Evolutionary conservation across 2,329 filamentous ascomycete species (phyloP), one percentile per base, ranked within the genome.

Genomic region (Colletotrichum eremochloae): DNA sequence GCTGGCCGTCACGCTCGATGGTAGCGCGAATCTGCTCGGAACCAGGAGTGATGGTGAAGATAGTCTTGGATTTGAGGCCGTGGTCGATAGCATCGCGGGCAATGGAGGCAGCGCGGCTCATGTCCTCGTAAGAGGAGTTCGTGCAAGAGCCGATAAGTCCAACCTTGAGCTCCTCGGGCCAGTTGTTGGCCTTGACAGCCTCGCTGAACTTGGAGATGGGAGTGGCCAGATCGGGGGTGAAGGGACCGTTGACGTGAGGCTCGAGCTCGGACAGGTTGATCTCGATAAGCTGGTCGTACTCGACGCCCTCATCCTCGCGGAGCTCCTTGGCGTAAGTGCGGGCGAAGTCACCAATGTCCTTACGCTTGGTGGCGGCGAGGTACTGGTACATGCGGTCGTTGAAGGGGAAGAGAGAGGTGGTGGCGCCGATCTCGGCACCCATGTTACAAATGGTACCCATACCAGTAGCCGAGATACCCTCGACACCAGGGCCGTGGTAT

Each of bases 351-450:
- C 94, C 96, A 78, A 99, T 98, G 20, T 92, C 89, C 80, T 90
- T 87, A 80, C 96, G 93, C 90, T 97, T 98, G 78, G 96, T 99
- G 53, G 95, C 94, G 56, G 87, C 87, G 55, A 99, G 91, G 87
- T 98, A 99, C 82, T 98, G 93, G 88, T 97, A 94, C 95, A 97
- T 97, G 81, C 93, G 91, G 84, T 98, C 94, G 87, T 97, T 97
- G 91, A 97, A 99, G 77, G 95, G 95, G 92, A 99, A 99, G 56
- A 98, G 81, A 20, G 95, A 97, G 67, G 96, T 98, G 29, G 96
- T 98, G 71, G 95, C 93, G 79, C 93, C 93, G 75, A 93, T 93
- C 79, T 93, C 91, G 77, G 92, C 91, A 81, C 88, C 88, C 90
- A 93, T 93, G 81, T 91, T 92, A 77, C 85, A 87, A 11, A 96